Evolutionary conservation across 345 rosid species (phyloP), one percentile per base, ranked within the genome.

Genomic region (Eucalyptus marginata): DNA sequence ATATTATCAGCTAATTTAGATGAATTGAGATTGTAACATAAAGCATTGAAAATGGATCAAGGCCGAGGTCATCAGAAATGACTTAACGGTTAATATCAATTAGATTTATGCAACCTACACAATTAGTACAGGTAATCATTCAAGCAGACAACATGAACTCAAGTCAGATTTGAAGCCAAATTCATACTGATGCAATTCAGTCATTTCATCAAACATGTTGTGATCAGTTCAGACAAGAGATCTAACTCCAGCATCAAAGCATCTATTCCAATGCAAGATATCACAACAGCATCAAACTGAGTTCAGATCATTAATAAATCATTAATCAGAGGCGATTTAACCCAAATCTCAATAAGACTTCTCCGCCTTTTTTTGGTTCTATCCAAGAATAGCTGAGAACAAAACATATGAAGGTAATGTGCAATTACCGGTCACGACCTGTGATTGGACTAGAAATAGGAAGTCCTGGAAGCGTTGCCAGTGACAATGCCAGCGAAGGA

Each of bases 1-100:
- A 8, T 0, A 66, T 3, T 8, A 31, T 8, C 43, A 66, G 1
- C 43, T 4, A 16, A 66, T 17, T 66, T 16, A 5, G 22, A 18
- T 8, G 43, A 16, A 3, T 66, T 2, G 22, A 66, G 79, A 66
- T 66, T 16, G 0, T 66, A 0, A 16, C 22, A 13, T 66, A 66
- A 66, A 8, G 79, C 79, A 66, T 66, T 66, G 79, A 31, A 66
- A 64, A 66, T 7, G 12, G 5, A 8, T 31, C 43, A 66, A 31
- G 43, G 79, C 43, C 22, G 2, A 15, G 76, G 76, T 4, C 20
- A n/a, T 66, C 2, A 0, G 76, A 14, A n/a, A 66, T 15, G 76
- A 31, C 15, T 59, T 0, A 59, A 59, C 0, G 15, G 66, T 27
- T 5, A 25, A 25, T 5, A 25, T 59, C 4, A 25, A 25, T 59